Conservation (phyloP, 1,284 basidiomycete species). For the Irpex sp. region DNA sequence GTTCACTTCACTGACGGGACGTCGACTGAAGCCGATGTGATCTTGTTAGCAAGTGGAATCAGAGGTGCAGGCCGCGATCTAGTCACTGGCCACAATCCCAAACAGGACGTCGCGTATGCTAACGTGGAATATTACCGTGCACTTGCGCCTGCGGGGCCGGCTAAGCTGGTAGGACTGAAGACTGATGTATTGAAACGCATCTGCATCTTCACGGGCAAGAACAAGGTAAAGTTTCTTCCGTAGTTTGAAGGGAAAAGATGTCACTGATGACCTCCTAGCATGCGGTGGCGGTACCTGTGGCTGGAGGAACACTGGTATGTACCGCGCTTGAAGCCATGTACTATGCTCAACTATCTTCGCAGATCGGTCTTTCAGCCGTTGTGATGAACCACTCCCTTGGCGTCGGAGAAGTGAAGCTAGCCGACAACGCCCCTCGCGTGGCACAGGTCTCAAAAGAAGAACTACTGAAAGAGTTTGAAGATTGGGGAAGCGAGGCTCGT, state of each 20-base stretch:
- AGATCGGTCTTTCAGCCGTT: conserved; percentile 5
- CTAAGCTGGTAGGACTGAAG: conserved; percentile 35
- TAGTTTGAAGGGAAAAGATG: no score
- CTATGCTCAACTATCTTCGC: no score
- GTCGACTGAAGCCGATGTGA: conserved; percentile 38
- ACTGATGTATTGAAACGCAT: conserved; percentile 19
- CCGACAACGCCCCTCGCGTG: background rate
- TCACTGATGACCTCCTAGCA: background rate
- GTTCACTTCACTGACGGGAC: conserved; percentile 44
- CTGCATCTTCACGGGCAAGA: conserved; percentile 1
- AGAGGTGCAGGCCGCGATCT: conserved; percentile 35
- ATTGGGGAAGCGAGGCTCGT: conserved; percentile 45
- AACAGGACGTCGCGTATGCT: conserved; percentile 31
- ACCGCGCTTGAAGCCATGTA: background rate
- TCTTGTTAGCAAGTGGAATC: conserved; percentile 50
- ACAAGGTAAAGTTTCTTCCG: conserved; percentile 5
- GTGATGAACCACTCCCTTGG: background rate
- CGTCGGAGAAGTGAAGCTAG: background rate
- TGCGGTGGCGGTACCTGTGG: conserved; percentile 1
- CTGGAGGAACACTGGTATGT: conserved; percentile 4
- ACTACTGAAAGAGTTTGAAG: conserved; percentile 43
- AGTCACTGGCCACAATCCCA: conserved; percentile 28
- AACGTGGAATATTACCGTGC: conserved; percentile 42
- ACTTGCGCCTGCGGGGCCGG: conserved; percentile 31
- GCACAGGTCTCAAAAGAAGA: conserved; percentile 31